These are phyloP conservation scores for Didymellaceae sp. DNA, from an alignment of 2,329 filamentous ascomycete species.

Conservation along the genomic window DNA sequence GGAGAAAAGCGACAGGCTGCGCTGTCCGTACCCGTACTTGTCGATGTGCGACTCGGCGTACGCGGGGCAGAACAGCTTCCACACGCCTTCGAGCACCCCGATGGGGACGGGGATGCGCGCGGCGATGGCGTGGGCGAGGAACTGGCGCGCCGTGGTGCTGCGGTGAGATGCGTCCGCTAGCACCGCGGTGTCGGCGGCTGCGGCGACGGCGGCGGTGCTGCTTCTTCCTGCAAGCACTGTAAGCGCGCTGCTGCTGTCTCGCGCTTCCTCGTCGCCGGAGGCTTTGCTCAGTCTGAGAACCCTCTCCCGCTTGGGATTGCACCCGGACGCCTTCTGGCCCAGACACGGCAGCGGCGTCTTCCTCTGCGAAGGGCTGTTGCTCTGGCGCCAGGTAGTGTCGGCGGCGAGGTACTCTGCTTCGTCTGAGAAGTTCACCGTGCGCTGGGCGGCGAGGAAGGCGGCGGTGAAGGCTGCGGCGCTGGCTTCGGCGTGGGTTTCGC, in stretches of 20 bases:
- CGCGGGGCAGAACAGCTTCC: constrained; percentile 36
- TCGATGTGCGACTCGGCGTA: constrained; percentile 37
- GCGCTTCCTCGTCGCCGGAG: constrained; percentile 2
- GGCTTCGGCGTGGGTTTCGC: constrained; percentile 28
- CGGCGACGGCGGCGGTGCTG: too few species aligned
- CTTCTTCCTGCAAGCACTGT: too few species aligned
- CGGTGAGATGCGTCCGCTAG: constrained; percentile 11
- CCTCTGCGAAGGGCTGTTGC: constrained; percentile 12
- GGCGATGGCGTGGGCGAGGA: constrained; percentile 27
- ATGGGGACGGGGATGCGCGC: constrained; percentile 36
- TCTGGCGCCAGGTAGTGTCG: constrained; percentile 17
- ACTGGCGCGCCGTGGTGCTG: constrained; percentile 16
- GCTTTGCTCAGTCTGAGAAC: constrained; percentile 25
- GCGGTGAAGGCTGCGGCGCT: constrained; percentile 23
- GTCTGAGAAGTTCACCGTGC: constrained; percentile 36
- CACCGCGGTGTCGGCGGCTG: constrained; percentile 2
- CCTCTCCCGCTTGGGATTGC: constrained; percentile 34
- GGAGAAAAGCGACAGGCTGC: constrained; percentile 31
- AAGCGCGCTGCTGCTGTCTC: constrained; percentile 3
- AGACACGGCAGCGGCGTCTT: constrained; percentile 30
- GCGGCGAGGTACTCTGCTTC: constrained; percentile 29
- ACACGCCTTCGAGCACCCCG: constrained; percentile 31
- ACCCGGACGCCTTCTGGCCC: constrained; percentile 34
- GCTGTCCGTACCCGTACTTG: constrained; percentile 36
- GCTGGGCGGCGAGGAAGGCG: constrained; percentile 19